These are phyloP conservation scores for Beauveria rudraprayagi DNA, from an alignment of 2,329 filamentous ascomycete genomes.

Conservation along the genomic window DNA sequence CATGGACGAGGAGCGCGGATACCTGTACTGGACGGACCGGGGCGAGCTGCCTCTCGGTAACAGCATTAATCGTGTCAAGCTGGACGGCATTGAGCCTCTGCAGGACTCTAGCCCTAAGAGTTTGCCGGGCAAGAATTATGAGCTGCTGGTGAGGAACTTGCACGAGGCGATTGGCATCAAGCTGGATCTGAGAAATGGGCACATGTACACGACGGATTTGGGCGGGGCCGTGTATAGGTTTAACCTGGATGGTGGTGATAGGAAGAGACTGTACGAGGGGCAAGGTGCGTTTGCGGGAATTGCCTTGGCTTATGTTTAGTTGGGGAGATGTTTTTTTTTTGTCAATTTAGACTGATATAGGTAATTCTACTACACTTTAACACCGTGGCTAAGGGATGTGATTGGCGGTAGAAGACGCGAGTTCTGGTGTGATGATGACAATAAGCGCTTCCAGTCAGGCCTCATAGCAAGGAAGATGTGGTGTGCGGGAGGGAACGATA, in stretches of 20 bases:
- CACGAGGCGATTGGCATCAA: slow-evolving; percentile 40
- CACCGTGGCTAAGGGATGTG: no score
- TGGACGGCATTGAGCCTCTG: slow-evolving; percentile 2
- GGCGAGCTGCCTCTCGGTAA: slow-evolving; percentile 50
- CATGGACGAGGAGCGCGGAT: slow-evolving; percentile 35
- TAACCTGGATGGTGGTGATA: slow-evolving; percentile 24
- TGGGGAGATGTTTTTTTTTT: no score
- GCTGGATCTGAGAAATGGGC: slow-evolving; percentile 26
- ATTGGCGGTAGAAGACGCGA: no score
- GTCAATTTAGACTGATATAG: no score
- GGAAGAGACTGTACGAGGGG: slow-evolving; percentile 19
- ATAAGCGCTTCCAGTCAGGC: no score
- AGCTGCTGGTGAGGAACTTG: slow-evolving; percentile 27
- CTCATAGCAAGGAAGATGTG: no score
- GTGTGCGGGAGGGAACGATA: no score
- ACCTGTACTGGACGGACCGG: slow-evolving; percentile 53
- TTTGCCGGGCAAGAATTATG: slow-evolving; percentile 16
- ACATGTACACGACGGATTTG: slow-evolving; percentile 32
- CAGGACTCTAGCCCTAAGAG: neutral
- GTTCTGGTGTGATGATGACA: no score
- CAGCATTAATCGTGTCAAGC: slow-evolving; percentile 33
- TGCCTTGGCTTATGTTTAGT: slow-evolving; percentile 9
- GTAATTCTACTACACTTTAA: no score
- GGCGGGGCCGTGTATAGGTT: slow-evolving; percentile 30
- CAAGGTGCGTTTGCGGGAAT: slow-evolving; percentile 20